Base-by-base conservation (phyloP, 1,139 yeast species). In the Sugiyamaella castrensis region DNA sequence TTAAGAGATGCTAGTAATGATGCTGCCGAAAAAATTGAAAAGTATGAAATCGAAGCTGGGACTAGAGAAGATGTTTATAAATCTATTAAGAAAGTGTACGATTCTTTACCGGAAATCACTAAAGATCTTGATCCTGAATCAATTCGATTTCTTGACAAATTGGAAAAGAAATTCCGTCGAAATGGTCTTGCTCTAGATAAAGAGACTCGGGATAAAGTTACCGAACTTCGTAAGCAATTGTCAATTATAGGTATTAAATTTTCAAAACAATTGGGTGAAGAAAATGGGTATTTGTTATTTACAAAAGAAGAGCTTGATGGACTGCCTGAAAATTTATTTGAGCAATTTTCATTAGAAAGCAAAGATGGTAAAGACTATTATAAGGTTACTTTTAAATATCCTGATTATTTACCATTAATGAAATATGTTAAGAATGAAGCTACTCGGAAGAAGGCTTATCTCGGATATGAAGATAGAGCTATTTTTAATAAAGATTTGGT, bases 341-440 rank as follows among this genome's bases (percentile, higher is more conserved):
- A 72, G 24, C 84, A 77, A 60, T 84, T 82, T n/a, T 60, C 82
- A 79, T 19, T 4, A 19, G 24, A 5, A 49, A 66, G 69, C 53
- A 69, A 65, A 36, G 77, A 70, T 11, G 71, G 65, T 10, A 80
- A 75, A 8, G 81, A 76, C 11, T 76, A 76, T 60, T 75, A 69
- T 61, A 83, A 82, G 63, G 82, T 87, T 72, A 83, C 94, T 3
- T 87, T 78, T 71, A 85, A 87, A 65, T 84, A 85, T 61, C 92
- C 95, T 4, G 95, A 87, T 62, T 69, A 84, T 46, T 71, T 82
- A 56, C 95, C 95, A 0, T 82, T 83, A n/a, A 69, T 85, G 65
- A 83, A 84, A 64, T 79, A 80, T 64, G 91, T 94, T 40, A 72
- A 75, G 50, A 70, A 70, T 54, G 77, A 81, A 37, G 77, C 75